These are phyloP conservation scores for Rhododendron molle DNA, from an alignment of 148 eudicot species.

Conservation along the genomic window DNA sequence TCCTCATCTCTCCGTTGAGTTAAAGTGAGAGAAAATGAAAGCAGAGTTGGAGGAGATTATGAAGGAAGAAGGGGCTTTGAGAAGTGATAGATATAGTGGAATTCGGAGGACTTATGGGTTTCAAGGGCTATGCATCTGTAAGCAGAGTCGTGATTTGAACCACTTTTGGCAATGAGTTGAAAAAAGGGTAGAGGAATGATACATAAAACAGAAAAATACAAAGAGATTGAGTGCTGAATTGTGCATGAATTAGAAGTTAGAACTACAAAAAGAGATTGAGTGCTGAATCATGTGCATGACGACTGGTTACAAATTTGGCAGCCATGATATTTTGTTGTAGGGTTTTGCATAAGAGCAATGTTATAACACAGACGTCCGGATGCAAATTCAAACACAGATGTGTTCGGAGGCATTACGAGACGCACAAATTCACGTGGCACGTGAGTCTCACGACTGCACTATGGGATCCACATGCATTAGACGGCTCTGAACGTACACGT, in stretches of 20 bases:
- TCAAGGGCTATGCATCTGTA: too few relatives aligned
- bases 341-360: background rate
- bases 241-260: background rate
- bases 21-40: constrained; percentile 4
- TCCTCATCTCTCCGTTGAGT: background rate
- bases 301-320: background rate
- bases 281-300: background rate
- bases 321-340: background rate
- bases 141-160: too few relatives aligned
- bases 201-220: background rate
- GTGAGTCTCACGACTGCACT: background rate
- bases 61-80: background rate
- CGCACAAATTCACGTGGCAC: too few relatives aligned
- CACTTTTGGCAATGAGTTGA: background rate
- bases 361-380: background rate
- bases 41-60: background rate
- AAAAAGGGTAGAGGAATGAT: background rate
- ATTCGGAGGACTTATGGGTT: background rate
- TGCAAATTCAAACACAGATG: background rate
- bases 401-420: background rate
- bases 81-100: background rate
- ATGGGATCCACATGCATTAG: background rate
- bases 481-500: background rate
- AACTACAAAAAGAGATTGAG: background rate
- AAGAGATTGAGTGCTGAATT: background rate